Base-by-base conservation (phyloP, 495 filamentous ascomycete genomes). In the Aspergillus nidulans region DNA sequence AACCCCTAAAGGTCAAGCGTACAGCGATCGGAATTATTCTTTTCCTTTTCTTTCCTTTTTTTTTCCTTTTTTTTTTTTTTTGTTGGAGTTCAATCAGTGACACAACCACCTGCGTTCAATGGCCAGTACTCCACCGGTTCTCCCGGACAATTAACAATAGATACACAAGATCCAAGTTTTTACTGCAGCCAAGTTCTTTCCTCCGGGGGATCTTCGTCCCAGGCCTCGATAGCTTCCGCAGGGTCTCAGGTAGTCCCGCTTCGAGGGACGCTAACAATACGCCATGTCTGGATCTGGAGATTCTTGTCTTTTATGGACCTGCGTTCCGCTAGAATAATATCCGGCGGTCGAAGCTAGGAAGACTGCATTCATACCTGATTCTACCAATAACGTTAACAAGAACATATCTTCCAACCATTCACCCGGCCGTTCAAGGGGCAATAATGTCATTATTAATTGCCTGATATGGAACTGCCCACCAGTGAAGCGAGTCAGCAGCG, bases 181-280 rank as follows among this genome's bases (percentile, higher is more conserved):
- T 16, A 21, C 10, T 24, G 21, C 44, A 30, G 25, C 23, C 23
- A 44, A 44, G 42, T 15, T 47, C 46, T 48, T n/a, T 49, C 36
- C 19, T 52, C 49, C 36, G 23, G 49, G 34, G 49, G 48, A 51
- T 51, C 48, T 51, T 51, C 48, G 48, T 51, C 30, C 34, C 32
- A 18, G 46, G 21, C 5, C 39, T 32, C 20, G 34, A 51, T 20
- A 25, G 38, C 38, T 52, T 52, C 36, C 49, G 36, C 49, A 39
- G 36, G 36, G 15, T 39, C n/a, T 18, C 36, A 52, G 38, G 28
- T 8, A 42, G 36, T 52, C 34, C 38, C 24, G 30, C 30, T 34
- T 34, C 30, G 10, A 34, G 9, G 30, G 10, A 34, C 30, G 30
- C 30, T 34, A n/a, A 36, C 47, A 40, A 44, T 34, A 12, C 20